Conservation (phyloP, 768 basidiomycete species). For the Strobilomyces echinocephalus region DNA sequence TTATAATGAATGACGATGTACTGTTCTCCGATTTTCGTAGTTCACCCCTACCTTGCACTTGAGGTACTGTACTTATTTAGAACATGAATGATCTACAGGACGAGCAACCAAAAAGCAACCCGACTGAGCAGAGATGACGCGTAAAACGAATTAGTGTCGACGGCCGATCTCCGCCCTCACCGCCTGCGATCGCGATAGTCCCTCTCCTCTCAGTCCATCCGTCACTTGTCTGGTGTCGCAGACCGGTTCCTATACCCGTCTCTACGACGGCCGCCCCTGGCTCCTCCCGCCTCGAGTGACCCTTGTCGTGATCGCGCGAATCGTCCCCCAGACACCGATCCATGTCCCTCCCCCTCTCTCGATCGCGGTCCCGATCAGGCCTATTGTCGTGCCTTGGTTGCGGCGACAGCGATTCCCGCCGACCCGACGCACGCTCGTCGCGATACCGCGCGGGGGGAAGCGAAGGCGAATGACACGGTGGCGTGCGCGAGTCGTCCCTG, state of each 20-base stretch:
- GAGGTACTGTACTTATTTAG: neutral
- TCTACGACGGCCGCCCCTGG: conserved; percentile 20
- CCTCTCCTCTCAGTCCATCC: conserved; percentile 22
- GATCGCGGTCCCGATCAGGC: conserved; percentile 23
- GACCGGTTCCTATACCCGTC: conserved; percentile 21
- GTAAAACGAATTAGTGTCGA: neutral
- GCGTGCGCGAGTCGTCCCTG: conserved; percentile 29
- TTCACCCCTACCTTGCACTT: neutral
- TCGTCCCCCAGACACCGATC: conserved; percentile 26
- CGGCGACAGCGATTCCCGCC: conserved; percentile 25
- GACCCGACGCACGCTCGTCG: conserved; percentile 18
- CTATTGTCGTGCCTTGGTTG: conserved; percentile 16
- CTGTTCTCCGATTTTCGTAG: neutral
- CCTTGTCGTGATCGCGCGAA: conserved; percentile 21
- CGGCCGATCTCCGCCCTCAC: conserved; percentile 1
- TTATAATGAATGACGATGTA: conserved; percentile 8
- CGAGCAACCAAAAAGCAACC: neutral
- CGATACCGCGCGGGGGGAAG: conserved; percentile 23
- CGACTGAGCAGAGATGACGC: conserved; percentile 2
- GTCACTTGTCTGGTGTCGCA: conserved; percentile 22
- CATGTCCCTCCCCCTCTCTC: conserved; percentile 22
- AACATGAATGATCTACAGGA: neutral
- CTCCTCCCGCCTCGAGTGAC: conserved; percentile 17
- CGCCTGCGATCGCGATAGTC: conserved; percentile 24
- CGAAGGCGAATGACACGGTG: conserved; percentile 26